Evolutionary conservation across 768 basidiomycete genomes (phyloP), one percentile per base, ranked within the genome.

Genomic region (Leccinum ochraceum): DNA sequence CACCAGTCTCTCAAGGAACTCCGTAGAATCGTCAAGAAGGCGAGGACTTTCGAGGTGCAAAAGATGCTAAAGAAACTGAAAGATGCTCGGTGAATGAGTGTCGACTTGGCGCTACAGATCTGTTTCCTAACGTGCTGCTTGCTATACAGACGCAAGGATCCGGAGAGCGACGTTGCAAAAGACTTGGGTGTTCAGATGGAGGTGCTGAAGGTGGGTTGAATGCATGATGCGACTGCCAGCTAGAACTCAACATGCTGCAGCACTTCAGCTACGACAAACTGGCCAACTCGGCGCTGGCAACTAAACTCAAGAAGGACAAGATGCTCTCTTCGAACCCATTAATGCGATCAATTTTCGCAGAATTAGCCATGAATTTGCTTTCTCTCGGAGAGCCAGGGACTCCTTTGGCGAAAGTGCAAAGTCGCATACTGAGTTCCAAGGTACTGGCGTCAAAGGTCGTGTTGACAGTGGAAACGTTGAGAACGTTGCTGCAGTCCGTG

Each of bases 21-120:
- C 9, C 81, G 82, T 63, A 90, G 89, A 66, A 83, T 87, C 5
- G 84, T 88, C 30, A 95, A 93, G 78, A 92, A 89, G 68, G 88
- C 89, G 10, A 92, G 86, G 70, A 76, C 82, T 0, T 90, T 92
- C 62, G 94, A 96, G 76, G 84, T 83, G 1, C 90, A 88, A 72
- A 90, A 88, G 70, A 74, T 89, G n/a, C 82, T 94, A 60, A 95
- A 94, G 79, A 87, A 84, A 73, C 76, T 95, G 30, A 94, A 90
- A 72, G 81, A 79, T 26, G 72, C 87, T 30, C 77, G 89, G 90
- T 90, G 63, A 54, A 77, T 62, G 30, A 1, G 30, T n/a, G 39
- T 53, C 49, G 53, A n/a, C n/a, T 30, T 44, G 37, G 32, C 14
- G 8, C 9, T 57, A 17, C 22, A 37, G 56, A 20, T 14, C 17